Base-by-base conservation (phyloP, 2,329 filamentous ascomycete species). In the Nemania diffusa region DNA sequence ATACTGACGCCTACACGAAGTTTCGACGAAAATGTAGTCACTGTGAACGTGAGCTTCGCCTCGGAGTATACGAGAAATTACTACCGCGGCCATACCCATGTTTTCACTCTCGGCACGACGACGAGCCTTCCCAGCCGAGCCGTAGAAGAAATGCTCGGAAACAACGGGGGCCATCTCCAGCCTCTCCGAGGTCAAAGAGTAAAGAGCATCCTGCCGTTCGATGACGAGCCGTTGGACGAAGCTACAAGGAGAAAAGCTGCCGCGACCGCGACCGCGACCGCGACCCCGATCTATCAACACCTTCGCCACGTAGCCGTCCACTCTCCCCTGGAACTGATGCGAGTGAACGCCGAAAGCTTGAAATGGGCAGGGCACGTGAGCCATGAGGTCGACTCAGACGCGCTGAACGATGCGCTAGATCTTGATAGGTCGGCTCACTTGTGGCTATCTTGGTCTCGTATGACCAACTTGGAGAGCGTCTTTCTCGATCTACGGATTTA, bases 401-500 rank as follows among this genome's bases (percentile, higher is more conserved):
- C 51, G 3, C 55, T 74, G 6, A 50, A 72, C n/a, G 34, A 57
- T 1, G 60, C 60, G 1, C 53, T 76, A 1, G 71, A 75, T 32
- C 50, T 73, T 1, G 72, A 75, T 26, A 68, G 72, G 1, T 62
- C 69, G 1, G 65, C 72, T 17, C 71, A 70, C 17, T 29, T 76
- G 8, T 74, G 69, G 70, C 24, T 76, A 9, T 74, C 73, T 1
- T 76, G 74, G 74, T 72, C 68, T 6, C 61, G 62, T 57, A 75
- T 76, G 73, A 67, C 71, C 4, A 62, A 58, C 11, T 71, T 75
- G 1, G 69, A 74, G 61, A 76, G 68, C 51, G 70, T 76, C 5
- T 68, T 71, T 7, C 64, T 76, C 0, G 74, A 76, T 44, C 26
- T 76, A n/a, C 73, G 73, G 3, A 68, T 73, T 1, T 75, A 75